Evolutionary conservation across 768 basidiomycete genomes (phyloP), one percentile per base, ranked within the genome.

Genomic region (Trametes cingulata): DNA sequence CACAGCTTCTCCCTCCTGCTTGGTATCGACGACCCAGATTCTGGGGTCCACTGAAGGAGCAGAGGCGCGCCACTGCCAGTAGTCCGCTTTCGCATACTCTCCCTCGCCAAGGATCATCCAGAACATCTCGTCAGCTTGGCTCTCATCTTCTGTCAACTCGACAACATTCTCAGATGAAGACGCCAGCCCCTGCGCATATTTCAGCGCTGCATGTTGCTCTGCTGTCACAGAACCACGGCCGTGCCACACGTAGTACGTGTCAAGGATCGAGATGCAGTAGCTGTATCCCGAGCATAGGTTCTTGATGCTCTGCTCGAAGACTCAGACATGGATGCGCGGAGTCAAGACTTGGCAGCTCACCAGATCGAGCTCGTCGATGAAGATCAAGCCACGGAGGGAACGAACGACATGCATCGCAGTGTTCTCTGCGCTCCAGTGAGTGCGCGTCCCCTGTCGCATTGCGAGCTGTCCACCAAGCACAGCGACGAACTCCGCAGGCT

Each of bases 211-310:
- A 29, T 76, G 65, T 57, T 84, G 82, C 72, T 94, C 92, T 33
- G 65, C 62, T 6, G 76, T 46, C 14, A 76, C 76, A 2, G 91
- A 86, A 24, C 92, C 92, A 52, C 82, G 77, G 3, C 92, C 92
- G 69, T 92, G 78, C 92, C 93, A 94, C 35, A 93, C 83, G 64
- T 91, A 93, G 37, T 88, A 74, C 2, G 84, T 83, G 36, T 84
- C 84, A 60, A 93, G 74, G 46, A 93, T 77, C 2, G 86, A 82
- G 36, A 91, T 63, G 65, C 90, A 92, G 70, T 89, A 93, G 65
- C 89, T 91, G 72, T 85, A 93, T n/a, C 82, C 92, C 10, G 91
- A 93, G 69, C 91, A 93, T 1, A 94, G 74, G 67, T 88, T 90
- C 59, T 76, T 81, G 63, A 87, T 74, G 56, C 71, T 77, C 88